phyloP scores from a whole-genome alignment of 1,139 yeast genomes.

The Kurtzmaniella quercitrusa region DNA sequence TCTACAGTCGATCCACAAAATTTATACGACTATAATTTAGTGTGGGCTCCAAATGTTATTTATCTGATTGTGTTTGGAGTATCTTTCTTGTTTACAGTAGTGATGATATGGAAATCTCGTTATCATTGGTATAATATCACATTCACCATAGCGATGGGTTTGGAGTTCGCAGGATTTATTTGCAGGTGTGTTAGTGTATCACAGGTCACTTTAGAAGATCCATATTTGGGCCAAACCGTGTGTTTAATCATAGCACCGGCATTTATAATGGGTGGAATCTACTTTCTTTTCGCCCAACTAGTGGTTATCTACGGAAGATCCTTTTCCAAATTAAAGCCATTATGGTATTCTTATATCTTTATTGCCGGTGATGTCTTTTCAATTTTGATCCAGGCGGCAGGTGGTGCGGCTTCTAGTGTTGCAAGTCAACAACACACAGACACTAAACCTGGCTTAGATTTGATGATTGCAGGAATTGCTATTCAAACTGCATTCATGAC shows the following conservation, averaged over 20 bases:
- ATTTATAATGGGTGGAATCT: slow-evolving; percentile 84
- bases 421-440: slow-evolving; percentile 35
- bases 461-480: slow-evolving; percentile 80
- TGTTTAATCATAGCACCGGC: slow-evolving; percentile 82
- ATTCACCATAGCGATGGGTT: slow-evolving; percentile 54
- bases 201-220: slow-evolving; percentile 34
- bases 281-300: slow-evolving; percentile 70
- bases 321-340: slow-evolving; percentile 63
- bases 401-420: slow-evolving; percentile 74
- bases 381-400: slow-evolving; percentile 72
- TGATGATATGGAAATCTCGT: slow-evolving; percentile 33
- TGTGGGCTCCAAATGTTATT: slow-evolving; percentile 22
- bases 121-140: slow-evolving; percentile 76
- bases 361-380: slow-evolving; percentile 66
- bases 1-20: slow-evolving; percentile 25
- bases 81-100: slow-evolving; percentile 16
- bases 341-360: slow-evolving; percentile 70
- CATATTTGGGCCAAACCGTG: slow-evolving; percentile 63
- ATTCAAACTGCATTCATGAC: slow-evolving; percentile 76
- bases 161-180: slow-evolving; percentile 70
- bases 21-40: slow-evolving; percentile 28
- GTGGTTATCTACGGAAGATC: slow-evolving; percentile 65
- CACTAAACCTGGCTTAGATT: slow-evolving; percentile 57
- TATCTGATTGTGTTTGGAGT: slow-evolving; percentile 20
- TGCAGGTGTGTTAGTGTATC: slow-evolving; percentile 51